Conservation (phyloP, 805 yeast species). For the Maudiozyma barnettii region DNA sequence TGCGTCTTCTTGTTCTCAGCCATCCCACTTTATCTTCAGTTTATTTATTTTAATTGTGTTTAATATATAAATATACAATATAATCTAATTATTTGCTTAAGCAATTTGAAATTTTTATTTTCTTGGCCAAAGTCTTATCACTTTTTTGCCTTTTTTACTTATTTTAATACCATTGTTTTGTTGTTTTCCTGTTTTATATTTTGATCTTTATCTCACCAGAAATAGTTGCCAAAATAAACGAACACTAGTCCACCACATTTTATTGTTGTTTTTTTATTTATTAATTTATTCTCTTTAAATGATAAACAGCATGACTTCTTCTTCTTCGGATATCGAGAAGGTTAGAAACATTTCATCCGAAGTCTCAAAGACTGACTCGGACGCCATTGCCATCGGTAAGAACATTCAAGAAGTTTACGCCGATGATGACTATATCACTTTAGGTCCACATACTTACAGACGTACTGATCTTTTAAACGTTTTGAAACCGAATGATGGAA, state of each 20-base stretch:
- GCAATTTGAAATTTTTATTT: no score
- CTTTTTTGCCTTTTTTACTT: no score
- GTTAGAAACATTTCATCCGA: not conserved
- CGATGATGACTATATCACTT: slow-evolving; percentile 30
- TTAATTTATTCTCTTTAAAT: not conserved
- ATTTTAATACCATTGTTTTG: no score
- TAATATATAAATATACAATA: not conserved
- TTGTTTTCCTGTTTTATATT: no score
- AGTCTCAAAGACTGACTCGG: not conserved
- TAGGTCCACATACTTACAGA: slow-evolving; percentile 36
- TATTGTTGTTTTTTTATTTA: no score
- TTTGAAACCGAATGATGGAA: not conserved
- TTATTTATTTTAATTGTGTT: not conserved
- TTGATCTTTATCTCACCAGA: no score
- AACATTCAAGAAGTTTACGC: slow-evolving; percentile 16
- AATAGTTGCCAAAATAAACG: no score
- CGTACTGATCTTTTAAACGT: slow-evolving; percentile 47
- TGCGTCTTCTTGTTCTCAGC: not conserved
- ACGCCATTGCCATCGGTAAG: not conserved
- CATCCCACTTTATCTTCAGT: no score
- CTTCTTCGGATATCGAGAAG: slow-evolving; percentile 1
- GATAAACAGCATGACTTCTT: not conserved
- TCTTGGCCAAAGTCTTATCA: no score
- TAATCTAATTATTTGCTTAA: no score
- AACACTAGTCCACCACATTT: no score